Conservation (phyloP, 2,329 filamentous ascomycete genomes). For the Arthroderma sp. region DNA sequence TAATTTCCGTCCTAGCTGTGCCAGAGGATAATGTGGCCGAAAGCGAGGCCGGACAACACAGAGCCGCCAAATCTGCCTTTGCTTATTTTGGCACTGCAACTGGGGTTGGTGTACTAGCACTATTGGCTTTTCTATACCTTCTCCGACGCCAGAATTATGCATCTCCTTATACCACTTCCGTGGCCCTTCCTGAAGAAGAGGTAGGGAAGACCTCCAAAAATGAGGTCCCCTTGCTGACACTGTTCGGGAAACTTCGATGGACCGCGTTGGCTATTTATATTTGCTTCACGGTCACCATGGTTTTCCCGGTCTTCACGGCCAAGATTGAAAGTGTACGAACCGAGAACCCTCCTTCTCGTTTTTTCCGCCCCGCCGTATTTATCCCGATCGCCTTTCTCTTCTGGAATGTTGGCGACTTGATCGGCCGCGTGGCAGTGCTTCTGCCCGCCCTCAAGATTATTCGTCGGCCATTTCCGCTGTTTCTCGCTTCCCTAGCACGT, state of each 20-base stretch:
- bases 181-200: constrained; percentile 25
- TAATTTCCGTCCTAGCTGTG: constrained; percentile 63
- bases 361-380: constrained; percentile 59
- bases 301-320: constrained; percentile 82
- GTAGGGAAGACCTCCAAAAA: constrained; percentile 31
- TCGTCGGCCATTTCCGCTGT: constrained; percentile 52
- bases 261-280: constrained; percentile 63
- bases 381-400: constrained; percentile 82
- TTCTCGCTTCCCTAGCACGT: constrained; percentile 53
- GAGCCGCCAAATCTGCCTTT: constrained; percentile 60
- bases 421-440: constrained; percentile 58
- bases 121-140: constrained; percentile 64
- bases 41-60: constrained; percentile 23
- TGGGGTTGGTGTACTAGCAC: constrained; percentile 53
- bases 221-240: constrained; percentile 45
- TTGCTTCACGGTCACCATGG: constrained; percentile 78
- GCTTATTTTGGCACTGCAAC: constrained; percentile 86
- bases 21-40: constrained; percentile 31
- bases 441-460: constrained; percentile 41
- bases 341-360: constrained; percentile 40
- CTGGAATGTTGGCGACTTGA: constrained; percentile 83
- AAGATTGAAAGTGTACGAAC: constrained; percentile 44
- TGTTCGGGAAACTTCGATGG: constrained; percentile 70
- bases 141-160: constrained; percentile 28
- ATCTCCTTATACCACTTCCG: constrained; percentile 24